Percentiles rank a stretch among this genome's conserved stretches.
phyloP scores from a whole-genome alignment of 2,329 filamentous ascomycete genomes.

The Chaetomium strumarium region DNA sequence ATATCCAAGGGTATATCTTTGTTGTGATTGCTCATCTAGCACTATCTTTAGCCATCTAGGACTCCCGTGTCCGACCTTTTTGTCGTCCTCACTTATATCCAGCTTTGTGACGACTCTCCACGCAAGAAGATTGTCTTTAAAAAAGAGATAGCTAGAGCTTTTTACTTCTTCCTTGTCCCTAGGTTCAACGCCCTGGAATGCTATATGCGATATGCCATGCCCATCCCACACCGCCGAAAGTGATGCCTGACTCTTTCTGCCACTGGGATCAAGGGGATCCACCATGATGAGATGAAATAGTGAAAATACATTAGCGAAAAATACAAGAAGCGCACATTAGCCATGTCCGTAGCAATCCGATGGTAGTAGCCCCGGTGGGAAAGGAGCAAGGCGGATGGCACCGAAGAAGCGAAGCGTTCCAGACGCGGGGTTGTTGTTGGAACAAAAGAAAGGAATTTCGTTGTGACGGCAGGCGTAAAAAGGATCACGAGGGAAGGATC shows the following conservation, averaged over 20 bases:
- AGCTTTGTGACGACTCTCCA: neutral
- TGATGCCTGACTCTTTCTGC: neutral
- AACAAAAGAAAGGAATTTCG: conserved; percentile 7
- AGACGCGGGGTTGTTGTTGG: neutral
- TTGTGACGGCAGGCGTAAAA: neutral
- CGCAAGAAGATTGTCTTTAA: neutral
- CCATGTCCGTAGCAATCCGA: neutral
- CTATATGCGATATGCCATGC: conserved; percentile 10
- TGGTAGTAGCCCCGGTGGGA: neutral
- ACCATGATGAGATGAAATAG: neutral
- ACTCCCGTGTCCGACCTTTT: neutral
- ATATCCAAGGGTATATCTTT: conserved; percentile 1
- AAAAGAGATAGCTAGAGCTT: neutral
- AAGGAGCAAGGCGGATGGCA: neutral
- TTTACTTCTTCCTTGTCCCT: neutral
- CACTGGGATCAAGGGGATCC: neutral
- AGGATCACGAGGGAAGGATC: conserved; percentile 9
- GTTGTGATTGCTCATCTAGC: conserved; percentile 9
- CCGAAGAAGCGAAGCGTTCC: conserved; percentile 11
- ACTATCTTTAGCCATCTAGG: neutral
- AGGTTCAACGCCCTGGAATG: conserved; percentile 1
- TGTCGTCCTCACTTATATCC: conserved; percentile 1
- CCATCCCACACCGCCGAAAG: no score
- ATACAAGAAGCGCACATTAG: neutral
- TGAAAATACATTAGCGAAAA: conserved; percentile 7